These are phyloP conservation scores for Populus tremula DNA, from an alignment of 345 rosid genomes.

Conservation along the genomic window DNA sequence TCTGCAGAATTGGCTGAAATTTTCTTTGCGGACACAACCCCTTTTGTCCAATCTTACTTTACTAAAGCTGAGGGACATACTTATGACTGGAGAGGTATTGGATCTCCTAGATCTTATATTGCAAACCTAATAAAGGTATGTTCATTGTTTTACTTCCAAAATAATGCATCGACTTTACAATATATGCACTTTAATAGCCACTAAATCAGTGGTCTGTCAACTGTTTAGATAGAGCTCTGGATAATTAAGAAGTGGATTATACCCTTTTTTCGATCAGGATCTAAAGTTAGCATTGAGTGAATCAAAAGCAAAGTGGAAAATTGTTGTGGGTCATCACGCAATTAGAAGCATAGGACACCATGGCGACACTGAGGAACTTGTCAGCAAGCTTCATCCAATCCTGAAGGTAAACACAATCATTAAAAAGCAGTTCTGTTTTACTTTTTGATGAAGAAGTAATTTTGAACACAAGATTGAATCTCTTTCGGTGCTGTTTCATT, in stretches of 20 bases:
- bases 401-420: slow-evolving; percentile 32
- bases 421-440: neutral
- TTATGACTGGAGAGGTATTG: slow-evolving; percentile 54
- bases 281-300: slow-evolving; percentile 38
- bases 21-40: slow-evolving; percentile 59
- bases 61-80: slow-evolving; percentile 28
- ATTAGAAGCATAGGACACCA: slow-evolving; percentile 57
- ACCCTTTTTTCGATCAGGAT: slow-evolving; percentile 33
- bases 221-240: neutral
- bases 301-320: slow-evolving; percentile 56
- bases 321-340: slow-evolving; percentile 62
- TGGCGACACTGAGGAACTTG: slow-evolving; percentile 57
- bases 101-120: slow-evolving; percentile 35
- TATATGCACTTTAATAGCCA: neutral
- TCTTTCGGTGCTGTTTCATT: neutral
- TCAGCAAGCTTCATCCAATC: slow-evolving; percentile 45
- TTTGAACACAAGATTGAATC: neutral
- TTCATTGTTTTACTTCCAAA: neutral
- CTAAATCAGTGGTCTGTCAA: neutral
- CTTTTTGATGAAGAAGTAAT: neutral
- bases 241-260: neutral
- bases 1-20: slow-evolving; percentile 45
- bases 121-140: slow-evolving; percentile 39
- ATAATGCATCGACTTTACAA: neutral
- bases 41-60: slow-evolving; percentile 52